phyloP scores from a whole-genome alignment of 441 rosid genomes.

The Kokia cookei region DNA sequence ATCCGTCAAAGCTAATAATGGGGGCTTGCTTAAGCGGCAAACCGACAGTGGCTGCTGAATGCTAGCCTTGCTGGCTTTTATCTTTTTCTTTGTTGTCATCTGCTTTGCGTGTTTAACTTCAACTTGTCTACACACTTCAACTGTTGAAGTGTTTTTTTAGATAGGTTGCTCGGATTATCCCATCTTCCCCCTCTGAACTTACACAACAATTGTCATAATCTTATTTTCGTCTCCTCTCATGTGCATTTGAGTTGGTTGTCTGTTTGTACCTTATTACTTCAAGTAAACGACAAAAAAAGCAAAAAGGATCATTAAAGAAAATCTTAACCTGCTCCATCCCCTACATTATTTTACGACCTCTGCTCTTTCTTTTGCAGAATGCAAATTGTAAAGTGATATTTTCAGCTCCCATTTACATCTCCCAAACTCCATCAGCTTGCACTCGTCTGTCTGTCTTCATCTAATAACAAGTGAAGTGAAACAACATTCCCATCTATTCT shows the following conservation, averaged over 20 bases:
- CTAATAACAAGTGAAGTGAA: background rate
- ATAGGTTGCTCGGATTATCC: background rate
- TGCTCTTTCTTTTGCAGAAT: background rate
- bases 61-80: no score
- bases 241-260: background rate
- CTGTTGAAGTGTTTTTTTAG: background rate
- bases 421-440: background rate
- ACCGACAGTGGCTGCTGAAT: background rate
- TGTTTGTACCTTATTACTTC: background rate
- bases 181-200: background rate
- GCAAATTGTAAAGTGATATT: background rate
- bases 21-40: background rate
- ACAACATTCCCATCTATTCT: background rate
- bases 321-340: background rate
- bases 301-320: background rate
- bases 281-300: background rate
- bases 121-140: background rate
- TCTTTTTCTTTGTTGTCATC: background rate
- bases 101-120: background rate
- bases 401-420: background rate
- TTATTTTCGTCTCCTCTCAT: background rate
- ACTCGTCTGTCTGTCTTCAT: background rate
- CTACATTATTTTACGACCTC: background rate
- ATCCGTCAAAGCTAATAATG: no score
- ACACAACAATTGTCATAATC: background rate